Evolutionary conservation across 306 rosid genomes (phyloP).

Genomic region (Cyamopsis tetragonoloba): DNA sequence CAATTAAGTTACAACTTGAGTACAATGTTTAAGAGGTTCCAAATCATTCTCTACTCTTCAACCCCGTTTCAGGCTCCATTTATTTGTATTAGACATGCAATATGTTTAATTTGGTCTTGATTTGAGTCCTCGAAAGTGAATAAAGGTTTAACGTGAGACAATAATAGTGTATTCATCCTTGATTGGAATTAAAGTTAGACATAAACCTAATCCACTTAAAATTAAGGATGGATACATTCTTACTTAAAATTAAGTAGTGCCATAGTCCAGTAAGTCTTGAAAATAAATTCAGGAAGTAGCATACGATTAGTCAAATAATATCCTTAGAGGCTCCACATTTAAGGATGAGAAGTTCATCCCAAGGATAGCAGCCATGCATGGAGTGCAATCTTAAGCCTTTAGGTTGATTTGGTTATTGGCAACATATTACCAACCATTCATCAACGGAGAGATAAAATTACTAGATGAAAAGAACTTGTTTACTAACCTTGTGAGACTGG

Average conservation of each 20-base stretch:
- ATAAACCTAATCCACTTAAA: too few relatives aligned
- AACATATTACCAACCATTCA: not conserved
- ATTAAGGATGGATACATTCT: too few relatives aligned
- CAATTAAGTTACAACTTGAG: too few relatives aligned
- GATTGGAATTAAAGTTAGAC: too few relatives aligned
- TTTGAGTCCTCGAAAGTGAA: too few relatives aligned
- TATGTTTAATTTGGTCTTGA: not conserved
- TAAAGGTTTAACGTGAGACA: too few relatives aligned
- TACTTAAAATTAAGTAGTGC: not conserved
- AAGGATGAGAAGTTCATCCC: too few relatives aligned
- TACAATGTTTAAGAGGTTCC: not conserved
- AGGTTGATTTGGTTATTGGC: not conserved
- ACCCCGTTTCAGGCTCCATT: too few relatives aligned
- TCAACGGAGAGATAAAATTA: conserved; percentile 9
- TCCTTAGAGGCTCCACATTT: not conserved
- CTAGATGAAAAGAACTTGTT: not conserved
- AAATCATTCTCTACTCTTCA: too few relatives aligned
- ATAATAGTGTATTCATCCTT: too few relatives aligned
- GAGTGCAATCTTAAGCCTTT: conserved; percentile 17
- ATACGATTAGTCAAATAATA: not conserved
- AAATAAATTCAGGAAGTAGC: not conserved
- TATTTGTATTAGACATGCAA: not conserved
- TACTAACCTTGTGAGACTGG: conserved; percentile 83
- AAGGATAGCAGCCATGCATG: too few relatives aligned
- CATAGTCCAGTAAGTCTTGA: not conserved